Percentiles rank a stretch among this genome's conserved stretches.
Conservation (phyloP, 2,329 filamentous ascomycete species). For the Trichoderma sp. region DNA sequence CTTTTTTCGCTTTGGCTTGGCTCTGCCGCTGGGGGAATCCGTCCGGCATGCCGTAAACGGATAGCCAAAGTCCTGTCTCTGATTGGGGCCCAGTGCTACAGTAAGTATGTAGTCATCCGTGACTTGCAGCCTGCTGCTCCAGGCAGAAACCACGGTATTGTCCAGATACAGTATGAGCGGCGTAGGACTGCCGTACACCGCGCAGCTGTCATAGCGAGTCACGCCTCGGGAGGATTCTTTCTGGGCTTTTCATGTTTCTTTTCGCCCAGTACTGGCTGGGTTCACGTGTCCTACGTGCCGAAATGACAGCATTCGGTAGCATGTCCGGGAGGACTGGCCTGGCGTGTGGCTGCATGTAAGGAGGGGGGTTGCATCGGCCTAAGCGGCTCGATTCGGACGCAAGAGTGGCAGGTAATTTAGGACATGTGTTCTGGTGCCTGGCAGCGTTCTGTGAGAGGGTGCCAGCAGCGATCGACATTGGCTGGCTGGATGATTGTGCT, state of each 20-base stretch:
- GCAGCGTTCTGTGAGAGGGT: not conserved
- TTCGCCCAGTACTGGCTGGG: not conserved
- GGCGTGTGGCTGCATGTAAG: not conserved
- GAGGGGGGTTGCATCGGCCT: not conserved
- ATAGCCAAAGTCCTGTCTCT: not conserved
- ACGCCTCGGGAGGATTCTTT: not conserved
- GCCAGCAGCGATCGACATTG: slow-evolving; percentile 9
- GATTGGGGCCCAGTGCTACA: not conserved
- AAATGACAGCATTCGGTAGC: slow-evolving; percentile 7
- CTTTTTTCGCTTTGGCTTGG: not conserved
- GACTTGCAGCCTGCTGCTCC: not conserved
- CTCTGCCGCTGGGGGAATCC: not conserved
- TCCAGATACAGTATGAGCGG: not conserved
- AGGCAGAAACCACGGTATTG: slow-evolving; percentile 10
- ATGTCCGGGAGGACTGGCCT: not conserved
- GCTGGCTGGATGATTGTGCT: not conserved
- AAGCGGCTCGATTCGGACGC: slow-evolving; percentile 1
- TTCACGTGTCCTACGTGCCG: not conserved
- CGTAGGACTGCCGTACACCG: not conserved
- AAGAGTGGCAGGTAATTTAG: not conserved
- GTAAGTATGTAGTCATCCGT: not conserved
- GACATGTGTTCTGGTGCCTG: not conserved
- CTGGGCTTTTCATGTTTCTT: not conserved
- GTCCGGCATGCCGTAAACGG: not conserved
- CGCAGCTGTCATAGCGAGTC: not conserved